Evolutionary conservation across 305 asterid species (phyloP).

Genomic region (Fraxinus floribunda): DNA sequence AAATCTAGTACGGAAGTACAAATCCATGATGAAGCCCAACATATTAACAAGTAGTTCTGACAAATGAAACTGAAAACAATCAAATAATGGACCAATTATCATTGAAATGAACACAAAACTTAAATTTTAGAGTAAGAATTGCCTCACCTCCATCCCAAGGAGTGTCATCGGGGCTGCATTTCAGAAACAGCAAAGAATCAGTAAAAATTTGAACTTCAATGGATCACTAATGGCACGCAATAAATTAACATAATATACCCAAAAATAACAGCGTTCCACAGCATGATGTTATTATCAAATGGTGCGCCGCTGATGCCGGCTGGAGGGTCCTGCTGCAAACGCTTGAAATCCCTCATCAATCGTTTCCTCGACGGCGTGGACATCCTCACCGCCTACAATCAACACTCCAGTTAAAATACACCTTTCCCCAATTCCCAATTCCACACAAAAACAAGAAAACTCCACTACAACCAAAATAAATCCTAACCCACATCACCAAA

Average conservation of each 20-base stretch:
- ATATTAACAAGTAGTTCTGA: neutral
- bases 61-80: neutral
- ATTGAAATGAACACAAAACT: neutral
- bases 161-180: conserved; percentile 74
- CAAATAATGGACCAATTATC: neutral
- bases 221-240: conserved; percentile 2
- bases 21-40: neutral
- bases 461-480: neutral
- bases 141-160: conserved; percentile 89
- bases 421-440: neutral
- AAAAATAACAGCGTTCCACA: conserved; percentile 89
- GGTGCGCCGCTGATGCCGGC: conserved; percentile 93
- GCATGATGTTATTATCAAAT: conserved; percentile 70
- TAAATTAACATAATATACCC: conserved; percentile 42
- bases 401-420: conserved; percentile 2
- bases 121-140: neutral
- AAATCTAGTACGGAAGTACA: neutral
- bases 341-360: conserved; percentile 84
- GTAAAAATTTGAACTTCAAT: conserved; percentile 3
- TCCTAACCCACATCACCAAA: neutral
- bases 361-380: conserved; percentile 84
- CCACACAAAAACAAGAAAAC: neutral
- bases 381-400: conserved; percentile 51
- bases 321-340: conserved; percentile 85
- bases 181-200: conserved; percentile 8